Base-by-base conservation (phyloP, 345 rosid species). In the Pugionium cornutum region DNA sequence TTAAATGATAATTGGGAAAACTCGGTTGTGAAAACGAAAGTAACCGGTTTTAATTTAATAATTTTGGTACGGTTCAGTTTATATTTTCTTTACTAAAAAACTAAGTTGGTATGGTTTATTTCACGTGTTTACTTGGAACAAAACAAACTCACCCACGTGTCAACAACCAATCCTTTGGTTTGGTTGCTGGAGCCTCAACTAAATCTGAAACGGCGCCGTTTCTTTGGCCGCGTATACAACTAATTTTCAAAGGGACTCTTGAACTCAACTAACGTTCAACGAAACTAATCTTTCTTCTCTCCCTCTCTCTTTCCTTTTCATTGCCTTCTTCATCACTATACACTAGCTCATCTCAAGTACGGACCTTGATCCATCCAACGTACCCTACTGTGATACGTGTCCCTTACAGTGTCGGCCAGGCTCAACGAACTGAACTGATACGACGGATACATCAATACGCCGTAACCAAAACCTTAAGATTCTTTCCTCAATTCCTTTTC, bases 251-350 rank as follows among this genome's bases (percentile, higher is more conserved):
- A 66, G 61, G 3, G 10, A 18, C 34, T 0, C 27, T 7, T 26
- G 0, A 53, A 54, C 62, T 53, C 77, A 67, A 54, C 77, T 67
- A 74, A 74, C 77, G 53, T 67, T 74, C 73, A 74, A 74, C 68
- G 36, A 62, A 36, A 56, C 58, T 8, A 49, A 18, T 40, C 36
- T 0, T 27, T 33, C 52, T 48, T 42, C 31, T n/a, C 55, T 29
- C 50, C 51, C 62, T 61, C 36, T 62, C 56, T 62, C 43, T 44
- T 11, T 71, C 70, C 8, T 57, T 64, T 71, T 57, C 70, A 41
- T 72, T 3, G 7, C 26, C 71, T 52, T 58, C 66, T 72, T 66
- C 71, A 18, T 25, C 61, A 51, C 48, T 58, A 65, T 52, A 58
- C 29, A 57, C 69, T 64, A 50, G 51, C 51, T 65, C 35, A 25